Evolutionary conservation across 108 stramenopile species (phyloP), one percentile per base, ranked within the genome.

Genomic region (Fistulifera pelliculosa): DNA sequence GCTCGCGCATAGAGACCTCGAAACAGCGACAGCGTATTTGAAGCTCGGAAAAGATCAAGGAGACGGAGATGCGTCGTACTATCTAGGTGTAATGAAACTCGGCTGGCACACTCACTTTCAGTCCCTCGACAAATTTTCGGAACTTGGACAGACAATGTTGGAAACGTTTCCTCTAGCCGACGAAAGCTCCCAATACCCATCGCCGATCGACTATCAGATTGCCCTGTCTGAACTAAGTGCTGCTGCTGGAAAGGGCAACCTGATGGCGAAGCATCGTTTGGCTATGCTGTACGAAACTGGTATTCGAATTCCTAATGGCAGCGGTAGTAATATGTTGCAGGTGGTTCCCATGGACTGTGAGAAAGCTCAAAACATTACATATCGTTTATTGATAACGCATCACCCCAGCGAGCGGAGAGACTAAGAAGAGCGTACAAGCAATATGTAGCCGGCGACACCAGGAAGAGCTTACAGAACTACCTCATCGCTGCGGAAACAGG

Each of bases 401-500:
- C 60, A 13, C 60, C 63, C 8, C 28, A 54, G 21, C 60, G 39
- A 4, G 55, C 62, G 17, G 24, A 61, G 17, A 85, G 87, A 6
- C 66, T 81, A 47, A 83, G 83, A 24, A 70, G 61, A 22, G 90
- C 85, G 1, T 87, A 87, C 73, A 81, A 82, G 23, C 76, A 76
- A 55, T 92, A 93, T 60, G 74, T 58, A 35, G 64, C 71, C 23
- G 93, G 93, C 4, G 83, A 96, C 60, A 68, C 59, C 42, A 86
- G 83, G 60, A 79, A 74, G 3, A 60, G 86, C 8, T 65, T 95
- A 56, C 64, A 77, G 19, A 87, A 94, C 41, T 98, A 98, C 70
- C 52, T 93, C 3, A 74, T 74, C 28, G 78, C 92, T 19, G 95
- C 95, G 0, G 94, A 98, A 71, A 76, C 85, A 39, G 95, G 96